These are phyloP conservation scores for Fraxinus americana DNA, from an alignment of 257 asterid species.

Conservation along the genomic window DNA sequence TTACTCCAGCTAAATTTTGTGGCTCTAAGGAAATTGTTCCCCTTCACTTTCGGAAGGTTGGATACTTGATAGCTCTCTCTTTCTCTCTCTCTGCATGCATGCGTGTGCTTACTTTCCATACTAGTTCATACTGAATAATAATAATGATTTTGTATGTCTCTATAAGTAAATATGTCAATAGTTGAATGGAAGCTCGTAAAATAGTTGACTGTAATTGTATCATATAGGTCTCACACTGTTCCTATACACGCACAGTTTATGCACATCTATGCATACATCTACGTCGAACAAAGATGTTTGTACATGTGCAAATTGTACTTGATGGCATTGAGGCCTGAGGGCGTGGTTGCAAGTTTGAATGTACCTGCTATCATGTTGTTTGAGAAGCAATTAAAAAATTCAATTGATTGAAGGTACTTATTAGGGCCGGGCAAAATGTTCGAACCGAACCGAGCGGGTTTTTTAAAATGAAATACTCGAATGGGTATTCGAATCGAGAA, in stretches of 20 bases:
- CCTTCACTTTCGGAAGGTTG: slow-evolving; percentile 81
- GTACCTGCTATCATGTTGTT: background rate
- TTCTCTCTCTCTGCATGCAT: slow-evolving; percentile 6
- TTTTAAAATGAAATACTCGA: no score
- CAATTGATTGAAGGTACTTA: background rate
- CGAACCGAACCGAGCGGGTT: no score
- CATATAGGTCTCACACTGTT: background rate
- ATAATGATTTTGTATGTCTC: background rate
- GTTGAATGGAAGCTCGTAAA: background rate
- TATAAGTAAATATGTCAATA: background rate
- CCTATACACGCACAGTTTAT: background rate
- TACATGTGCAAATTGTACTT: background rate
- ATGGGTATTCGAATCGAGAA: no score
- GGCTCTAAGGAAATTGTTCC: slow-evolving; percentile 94
- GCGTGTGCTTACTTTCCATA: background rate
- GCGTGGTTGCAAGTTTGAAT: background rate
- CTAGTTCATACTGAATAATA: background rate
- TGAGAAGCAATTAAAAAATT: background rate
- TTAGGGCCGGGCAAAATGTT: no score
- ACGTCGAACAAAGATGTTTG: background rate
- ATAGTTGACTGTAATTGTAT: background rate
- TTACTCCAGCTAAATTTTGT: slow-evolving; percentile 93
- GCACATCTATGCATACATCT: background rate
- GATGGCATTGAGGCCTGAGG: background rate
- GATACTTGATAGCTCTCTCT: slow-evolving; percentile 18